Base-by-base conservation (phyloP, 129 eudicot species). In the Saussurea involucrata region DNA sequence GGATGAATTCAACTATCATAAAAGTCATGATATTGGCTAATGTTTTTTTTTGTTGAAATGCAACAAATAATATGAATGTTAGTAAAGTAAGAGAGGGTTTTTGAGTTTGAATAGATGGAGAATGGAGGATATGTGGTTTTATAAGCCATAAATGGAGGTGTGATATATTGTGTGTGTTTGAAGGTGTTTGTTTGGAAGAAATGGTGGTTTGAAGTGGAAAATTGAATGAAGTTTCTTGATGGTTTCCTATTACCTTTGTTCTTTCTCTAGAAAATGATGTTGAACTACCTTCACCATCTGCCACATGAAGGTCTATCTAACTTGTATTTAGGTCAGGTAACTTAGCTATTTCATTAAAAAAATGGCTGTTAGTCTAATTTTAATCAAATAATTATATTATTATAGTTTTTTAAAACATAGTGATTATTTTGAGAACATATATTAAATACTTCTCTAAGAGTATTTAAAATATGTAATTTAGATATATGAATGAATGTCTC, bases 1-100 rank as follows among this genome's bases (percentile, higher is more conserved):
- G 80, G 64, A 86, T 72, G 71, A 81, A 78, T 68, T 76, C 84
- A 25, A 75, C 65, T 69, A 86, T 32, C 75, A 83, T 65, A 60
- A 72, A 72, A 27, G 69, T 33, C 86, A 73, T 83, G 66, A 31
- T 57, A 25, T 4, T 60, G 60, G 68, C 73, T 49, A 22, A 46
- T 20, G 13, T 21, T 15, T 1, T 9, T 6, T 44, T 44, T 42
- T 25, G 15, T 46, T 20, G 66, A 78, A 61, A 77, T 72, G 37
- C 17, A 77, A 71, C n/a, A 67, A 64, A 65, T 72, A 65, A 64
- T 22, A 65, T 72, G 68, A 64, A 17, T 49, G 33, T 31, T 49
- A 49, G 76, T 46, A 37, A 32, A 4, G 25, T 60, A 58, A 28
- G 17, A 17, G 15, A 8, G 55, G 61, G 21, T 40, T 10, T 40